Base-by-base conservation (phyloP, 306 rosid species). In the Pyrus bretschneideri region DNA sequence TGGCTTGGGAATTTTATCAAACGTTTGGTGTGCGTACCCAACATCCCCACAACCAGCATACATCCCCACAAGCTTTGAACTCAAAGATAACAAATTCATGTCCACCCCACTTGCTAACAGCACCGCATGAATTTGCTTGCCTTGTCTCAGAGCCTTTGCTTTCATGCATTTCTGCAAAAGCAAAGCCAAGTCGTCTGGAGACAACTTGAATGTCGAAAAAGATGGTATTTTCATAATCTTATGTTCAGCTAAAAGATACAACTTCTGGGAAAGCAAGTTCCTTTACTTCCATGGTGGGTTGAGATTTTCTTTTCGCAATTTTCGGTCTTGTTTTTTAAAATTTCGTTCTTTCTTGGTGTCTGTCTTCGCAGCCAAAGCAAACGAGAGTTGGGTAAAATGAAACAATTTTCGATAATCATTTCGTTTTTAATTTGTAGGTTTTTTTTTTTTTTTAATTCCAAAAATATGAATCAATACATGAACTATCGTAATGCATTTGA, bases 21-120 rank as follows among this genome's bases (percentile, higher is more conserved):
- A 68, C 81, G 83, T 74, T 42, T 71, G 42, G 33, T 49, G 73
- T 3, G 93, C 88, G 11, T 87, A 84, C 55, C 77, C 81, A 30
- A 87, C 18, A 11, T 87, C 87, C 12, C 86, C 79, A 71, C 86
- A 90, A 59, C 96, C 66, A 22, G 90, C 89, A 67, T 90, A 90
- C 88, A 88, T 78, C 33, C 91, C 93, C 35, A 88, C 86, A 76
- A 90, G 89, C 82, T 82, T 90, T 44, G 96, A 86, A 75, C 76
- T 71, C 72, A 90, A 61, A 61, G 89, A 86, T n/a, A 80, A 58
- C 35, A 85, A 46, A 55, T 76, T 84, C 80, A 61, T 78, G 78
- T 88, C 79, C 4, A 49, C 78, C 79, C 91, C 87, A 49, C 77
- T 70, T 3, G 87, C 80, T 66, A 90, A 79, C 79, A 90, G 63